These are phyloP conservation scores for Hemisphaericaspora xylofermentans DNA, from an alignment of 1,139 yeast species.

Conservation along the genomic window DNA sequence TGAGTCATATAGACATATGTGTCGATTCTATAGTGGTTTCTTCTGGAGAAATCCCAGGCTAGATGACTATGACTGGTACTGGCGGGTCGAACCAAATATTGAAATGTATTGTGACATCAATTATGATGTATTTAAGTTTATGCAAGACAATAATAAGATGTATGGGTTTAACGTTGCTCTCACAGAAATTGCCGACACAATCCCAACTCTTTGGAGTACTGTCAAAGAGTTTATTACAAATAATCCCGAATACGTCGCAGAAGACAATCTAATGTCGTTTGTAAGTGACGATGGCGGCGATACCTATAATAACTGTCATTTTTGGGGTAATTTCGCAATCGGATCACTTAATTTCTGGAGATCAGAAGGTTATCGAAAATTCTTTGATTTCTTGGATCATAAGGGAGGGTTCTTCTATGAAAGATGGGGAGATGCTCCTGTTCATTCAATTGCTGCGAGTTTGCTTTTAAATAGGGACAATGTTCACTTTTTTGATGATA, in stretches of 20 bases:
- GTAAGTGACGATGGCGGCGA: constrained; percentile 62
- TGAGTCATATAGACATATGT: constrained; percentile 74
- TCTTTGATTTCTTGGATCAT: constrained; percentile 69
- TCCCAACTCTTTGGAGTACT: constrained; percentile 58
- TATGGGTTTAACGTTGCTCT: constrained; percentile 71
- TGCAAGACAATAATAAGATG: constrained; percentile 56
- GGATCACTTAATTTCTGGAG: constrained; percentile 80
- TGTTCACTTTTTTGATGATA: constrained; percentile 76
- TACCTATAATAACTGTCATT: constrained; percentile 79
- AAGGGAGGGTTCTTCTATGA: constrained; percentile 91
- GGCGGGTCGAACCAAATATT: constrained; percentile 75
- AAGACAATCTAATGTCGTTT: constrained; percentile 49
- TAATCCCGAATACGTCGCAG: constrained; percentile 46
- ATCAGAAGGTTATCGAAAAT: constrained; percentile 60
- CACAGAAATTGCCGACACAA: constrained; percentile 57
- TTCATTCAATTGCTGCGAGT: constrained; percentile 82
- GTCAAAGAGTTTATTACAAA: constrained; percentile 48
- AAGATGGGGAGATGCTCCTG: constrained; percentile 96
- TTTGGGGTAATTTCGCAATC: constrained; percentile 92
- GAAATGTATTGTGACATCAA: constrained; percentile 61
- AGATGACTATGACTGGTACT: constrained; percentile 59
- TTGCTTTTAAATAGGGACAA: constrained; percentile 62
- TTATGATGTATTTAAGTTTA: constrained; percentile 62
- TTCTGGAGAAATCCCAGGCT: constrained; percentile 57
- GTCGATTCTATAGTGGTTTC: constrained; percentile 69